Evolutionary conservation across 352 stramenopile genomes (phyloP), one percentile per base, ranked within the genome.

Genomic region (Phytophthora pinifolia): DNA sequence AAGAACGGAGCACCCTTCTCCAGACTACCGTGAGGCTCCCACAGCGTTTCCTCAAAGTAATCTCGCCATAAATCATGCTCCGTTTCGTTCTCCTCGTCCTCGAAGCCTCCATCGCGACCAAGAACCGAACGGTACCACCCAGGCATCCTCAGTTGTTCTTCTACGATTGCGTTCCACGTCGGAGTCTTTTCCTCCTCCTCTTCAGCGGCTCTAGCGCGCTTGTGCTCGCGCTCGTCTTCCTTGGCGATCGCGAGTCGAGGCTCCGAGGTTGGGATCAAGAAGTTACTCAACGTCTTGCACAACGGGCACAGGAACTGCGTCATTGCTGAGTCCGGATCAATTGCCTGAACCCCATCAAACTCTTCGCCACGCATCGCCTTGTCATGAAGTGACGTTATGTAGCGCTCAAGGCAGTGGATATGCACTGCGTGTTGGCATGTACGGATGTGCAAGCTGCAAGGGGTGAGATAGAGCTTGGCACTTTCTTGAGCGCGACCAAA

Each of bases 231-330:
- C 20, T 64, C 42, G 18, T 76, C 47, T 15, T 50, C 54, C 20
- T 66, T 64, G 7, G 18, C 42, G 8, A 54, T 63, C 18, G 60
- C 66, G 37, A 57, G 44, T 20, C 64, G 62, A 4, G 79, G 78
- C 42, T 88, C 76, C 6, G 77, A 79, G 7, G 79, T 86, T 20
- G 90, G 89, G 27, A 98, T 79, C 25, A 98, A 63, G 38, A 96
- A 92, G 55, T 98, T 98, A 59, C 85, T 94, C 27, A 98, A 54
- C 7, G 76, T 94, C 70, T 98, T 98, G 66, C 91, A 98, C 43
- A 98, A 51, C 8, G 91, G 91, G 50, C 91, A 98, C 39, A 97
- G 56, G 22, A 97, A 97, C 59, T 98, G 86, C 6, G 80, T 95
- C 86, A 95, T 95, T 9, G 80, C 75, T 34, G 86, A 91, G 55